These are phyloP conservation scores for Trichoderma sp. DNA, from an alignment of 2,329 filamentous ascomycete genomes.

Conservation along the genomic window DNA sequence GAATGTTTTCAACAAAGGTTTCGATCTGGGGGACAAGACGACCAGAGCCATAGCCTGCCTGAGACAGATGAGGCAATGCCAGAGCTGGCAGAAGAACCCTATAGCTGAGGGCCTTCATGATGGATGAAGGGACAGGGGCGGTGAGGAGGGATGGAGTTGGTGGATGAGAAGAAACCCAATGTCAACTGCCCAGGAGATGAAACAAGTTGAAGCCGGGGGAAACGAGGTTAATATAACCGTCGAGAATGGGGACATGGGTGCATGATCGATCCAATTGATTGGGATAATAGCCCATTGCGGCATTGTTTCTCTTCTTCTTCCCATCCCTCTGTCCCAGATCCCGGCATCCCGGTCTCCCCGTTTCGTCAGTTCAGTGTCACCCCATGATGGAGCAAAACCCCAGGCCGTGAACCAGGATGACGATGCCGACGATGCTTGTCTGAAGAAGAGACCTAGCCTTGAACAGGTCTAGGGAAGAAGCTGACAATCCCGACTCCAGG, in stretches of 20 bases:
- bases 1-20: neutral
- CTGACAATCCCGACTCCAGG: neutral
- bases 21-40: neutral
- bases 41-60: neutral
- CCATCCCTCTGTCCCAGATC: neutral
- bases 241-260: neutral
- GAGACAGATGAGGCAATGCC: neutral
- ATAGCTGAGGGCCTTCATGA: neutral
- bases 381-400: neutral
- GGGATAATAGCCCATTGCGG: neutral
- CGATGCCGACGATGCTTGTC: neutral
- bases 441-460: neutral
- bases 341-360: neutral
- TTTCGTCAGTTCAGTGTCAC: neutral
- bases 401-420: neutral
- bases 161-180: neutral
- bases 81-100: neutral
- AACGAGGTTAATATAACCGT: neutral
- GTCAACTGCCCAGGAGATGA: neutral
- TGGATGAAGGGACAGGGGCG: neutral
- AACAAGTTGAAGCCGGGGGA: neutral
- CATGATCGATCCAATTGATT: neutral
- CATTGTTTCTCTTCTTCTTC: neutral
- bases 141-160: neutral
- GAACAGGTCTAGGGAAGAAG: neutral